phyloP scores from a whole-genome alignment of 768 basidiomycete genomes.

The Mycena olivaceomarginata region DNA sequence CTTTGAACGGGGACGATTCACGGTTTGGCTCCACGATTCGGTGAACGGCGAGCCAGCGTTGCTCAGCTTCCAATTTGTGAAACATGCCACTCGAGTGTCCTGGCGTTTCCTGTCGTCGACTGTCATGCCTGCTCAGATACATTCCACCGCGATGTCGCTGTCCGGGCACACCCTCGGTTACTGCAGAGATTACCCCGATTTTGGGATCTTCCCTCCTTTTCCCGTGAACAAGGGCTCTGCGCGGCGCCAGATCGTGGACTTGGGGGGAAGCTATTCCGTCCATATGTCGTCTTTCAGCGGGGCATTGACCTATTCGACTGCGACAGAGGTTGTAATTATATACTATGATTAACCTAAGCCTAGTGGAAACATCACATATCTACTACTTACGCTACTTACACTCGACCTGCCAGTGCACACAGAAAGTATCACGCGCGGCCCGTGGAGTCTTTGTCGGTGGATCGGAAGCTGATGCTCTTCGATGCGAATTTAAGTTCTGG shows the following conservation, averaged over 20 bases:
- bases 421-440: no score
- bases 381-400: no score
- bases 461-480: no score
- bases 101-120: slow-evolving; percentile 5
- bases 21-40: not conserved
- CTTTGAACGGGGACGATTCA: not conserved
- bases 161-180: not conserved
- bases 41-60: not conserved
- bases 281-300: no score
- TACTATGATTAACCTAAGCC: no score
- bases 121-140: not conserved
- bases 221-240: not conserved
- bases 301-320: no score
- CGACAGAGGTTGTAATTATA: no score
- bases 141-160: not conserved
- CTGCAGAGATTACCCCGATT: not conserved
- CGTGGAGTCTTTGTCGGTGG: no score
- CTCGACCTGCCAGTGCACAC: no score
- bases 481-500: no score
- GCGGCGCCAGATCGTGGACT: not conserved
- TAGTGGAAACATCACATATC: no score
- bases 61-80: not conserved
- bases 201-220: not conserved
- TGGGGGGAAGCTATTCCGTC: no score
- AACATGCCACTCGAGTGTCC: not conserved